Evolutionary conservation across 2,329 filamentous ascomycete species (phyloP).

Genomic region (Microcyclosporella mali): DNA sequence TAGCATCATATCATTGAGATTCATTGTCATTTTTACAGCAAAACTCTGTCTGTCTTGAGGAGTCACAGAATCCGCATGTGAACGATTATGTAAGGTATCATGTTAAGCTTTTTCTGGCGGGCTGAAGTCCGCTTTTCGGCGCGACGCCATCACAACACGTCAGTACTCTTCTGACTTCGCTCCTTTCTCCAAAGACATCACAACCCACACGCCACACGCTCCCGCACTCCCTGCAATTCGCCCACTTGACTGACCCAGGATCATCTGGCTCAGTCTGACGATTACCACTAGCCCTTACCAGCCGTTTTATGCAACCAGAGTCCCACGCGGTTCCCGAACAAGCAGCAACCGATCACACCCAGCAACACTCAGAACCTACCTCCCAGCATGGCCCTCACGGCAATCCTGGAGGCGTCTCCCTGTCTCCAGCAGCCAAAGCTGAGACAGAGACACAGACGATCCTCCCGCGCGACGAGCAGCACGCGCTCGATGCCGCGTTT

Average conservation of each 20-base stretch:
- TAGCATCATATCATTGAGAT: too few species aligned
- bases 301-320: slow-evolving; percentile 62
- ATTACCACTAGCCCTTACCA: slow-evolving; percentile 29
- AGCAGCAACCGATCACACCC: slow-evolving; percentile 36
- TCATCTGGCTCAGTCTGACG: slow-evolving; percentile 51
- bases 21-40: too few species aligned
- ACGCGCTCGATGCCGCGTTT: slow-evolving; percentile 22
- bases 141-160: neutral
- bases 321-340: slow-evolving; percentile 45
- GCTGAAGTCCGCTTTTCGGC: too few species aligned
- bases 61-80: too few species aligned
- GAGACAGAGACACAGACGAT: slow-evolving; percentile 18
- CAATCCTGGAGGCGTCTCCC: slow-evolving; percentile 42
- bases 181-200: slow-evolving; percentile 7
- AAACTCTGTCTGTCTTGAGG: too few species aligned
- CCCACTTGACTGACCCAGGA: slow-evolving; percentile 46
- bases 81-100: too few species aligned
- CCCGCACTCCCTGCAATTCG: slow-evolving; percentile 7
- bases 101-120: too few species aligned
- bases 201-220: slow-evolving; percentile 6
- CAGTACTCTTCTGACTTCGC: neutral
- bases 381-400: slow-evolving; percentile 56
- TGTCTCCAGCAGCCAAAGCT: slow-evolving; percentile 34
- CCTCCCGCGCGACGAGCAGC: slow-evolving; percentile 19
- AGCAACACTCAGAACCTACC: slow-evolving; percentile 31